These are phyloP conservation scores for Wallacemonas sp. DNA, from an alignment of 208 protist species.

Conservation along the genomic window DNA sequence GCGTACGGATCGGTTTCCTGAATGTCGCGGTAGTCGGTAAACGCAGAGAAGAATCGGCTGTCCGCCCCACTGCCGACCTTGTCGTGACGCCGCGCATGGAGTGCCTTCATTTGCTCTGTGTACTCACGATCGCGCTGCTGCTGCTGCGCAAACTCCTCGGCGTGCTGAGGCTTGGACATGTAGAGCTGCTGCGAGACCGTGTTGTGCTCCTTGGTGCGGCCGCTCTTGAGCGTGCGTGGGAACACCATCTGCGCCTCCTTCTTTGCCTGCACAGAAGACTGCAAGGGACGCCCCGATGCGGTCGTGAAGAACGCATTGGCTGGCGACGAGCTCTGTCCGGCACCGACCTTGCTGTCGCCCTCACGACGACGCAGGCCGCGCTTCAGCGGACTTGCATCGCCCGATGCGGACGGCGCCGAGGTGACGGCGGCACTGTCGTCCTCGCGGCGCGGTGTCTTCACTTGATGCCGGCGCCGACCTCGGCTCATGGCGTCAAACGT, in stretches of 20 bases:
- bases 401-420: background rate
- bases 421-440: background rate
- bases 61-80: conserved; percentile 30
- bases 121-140: conserved; percentile 42
- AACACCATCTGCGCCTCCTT: conserved; percentile 59
- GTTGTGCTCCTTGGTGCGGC: conserved; percentile 64
- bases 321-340: background rate
- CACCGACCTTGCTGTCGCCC: background rate
- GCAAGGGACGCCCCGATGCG: conserved; percentile 30
- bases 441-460: background rate
- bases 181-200: conserved; percentile 61
- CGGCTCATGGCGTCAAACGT: conserved; percentile 31
- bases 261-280: conserved; percentile 36
- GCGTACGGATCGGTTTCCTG: conserved; percentile 72
- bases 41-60: conserved; percentile 58
- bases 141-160: conserved; percentile 39
- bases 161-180: conserved; percentile 31
- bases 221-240: conserved; percentile 75
- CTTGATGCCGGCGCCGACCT: background rate
- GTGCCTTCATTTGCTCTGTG: conserved; percentile 37
- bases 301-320: conserved; percentile 1
- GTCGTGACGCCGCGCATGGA: conserved; percentile 17
- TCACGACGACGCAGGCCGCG: background rate
- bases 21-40: conserved; percentile 77
- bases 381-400: background rate